Base-by-base conservation (phyloP, 495 filamentous ascomycete species). In the Penicillium bovifimosum region DNA sequence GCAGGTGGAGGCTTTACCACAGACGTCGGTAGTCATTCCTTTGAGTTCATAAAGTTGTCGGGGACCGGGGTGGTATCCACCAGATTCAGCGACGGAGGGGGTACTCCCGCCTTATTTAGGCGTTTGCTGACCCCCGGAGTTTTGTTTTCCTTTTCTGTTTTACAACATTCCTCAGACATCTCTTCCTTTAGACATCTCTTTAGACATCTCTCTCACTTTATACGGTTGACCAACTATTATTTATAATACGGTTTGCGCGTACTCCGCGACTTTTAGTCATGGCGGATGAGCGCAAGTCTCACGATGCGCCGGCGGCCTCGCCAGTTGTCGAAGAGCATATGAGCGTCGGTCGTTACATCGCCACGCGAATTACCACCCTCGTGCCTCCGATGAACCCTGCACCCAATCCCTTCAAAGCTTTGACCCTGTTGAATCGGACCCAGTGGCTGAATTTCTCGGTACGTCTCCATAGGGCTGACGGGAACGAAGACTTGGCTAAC, bases 361-460 rank as follows among this genome's bases (percentile, higher is more conserved):
- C 74, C 9, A 91, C 90, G 18, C 85, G 91, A 31, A 53, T 96
- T 41, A 73, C 85, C 0, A 80, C 85, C 6, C 75, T 96, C 36
- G 81, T 81, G 61, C 91, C 91, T 34, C 83, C 88, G 0, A 87
- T 92, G 83, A 70, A 80, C 44, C 74, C 79, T n/a, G 87, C 84
- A 0, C 86, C 86, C 14, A 96, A 95, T 62, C 91, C 91, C 0
- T 79, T 95, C 67, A 76, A 69, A 18, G 74, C 88, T 1, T 62
- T 96, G 18, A 66, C 71, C n/a, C 74, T 87, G 11, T 71, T 96
- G 38, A 92, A 77, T 56, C 62, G 67, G 32, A 83, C 82, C 36
- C 87, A 96, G 72, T 96, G 91, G 91, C 75, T 90, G 17, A 92
- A 92, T 68, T 95, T 95, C 68, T 62, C 77, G 29, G 81, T 83